These are phyloP conservation scores for Dendrocalamus latiflorus DNA, from an alignment of 202 grass and related monocot genomes.

Conservation along the genomic window DNA sequence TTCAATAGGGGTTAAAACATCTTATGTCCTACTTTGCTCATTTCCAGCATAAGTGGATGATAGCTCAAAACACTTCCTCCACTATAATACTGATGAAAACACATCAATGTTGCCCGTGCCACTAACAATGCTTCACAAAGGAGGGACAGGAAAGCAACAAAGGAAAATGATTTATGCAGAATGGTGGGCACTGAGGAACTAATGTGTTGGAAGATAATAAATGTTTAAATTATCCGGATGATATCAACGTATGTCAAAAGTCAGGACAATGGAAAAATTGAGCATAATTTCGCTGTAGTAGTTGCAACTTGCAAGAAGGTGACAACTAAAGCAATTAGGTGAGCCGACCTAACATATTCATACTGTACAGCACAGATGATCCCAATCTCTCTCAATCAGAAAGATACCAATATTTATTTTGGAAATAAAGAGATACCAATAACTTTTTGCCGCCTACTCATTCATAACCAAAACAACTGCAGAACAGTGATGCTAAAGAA, in stretches of 20 bases:
- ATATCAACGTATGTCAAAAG: background rate
- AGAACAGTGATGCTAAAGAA: background rate
- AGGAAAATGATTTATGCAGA: background rate
- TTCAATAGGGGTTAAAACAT: background rate
- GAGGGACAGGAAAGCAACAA: background rate
- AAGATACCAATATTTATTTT: background rate
- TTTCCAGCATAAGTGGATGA: slow-evolving; percentile 7
- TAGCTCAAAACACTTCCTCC: slow-evolving; percentile 24
- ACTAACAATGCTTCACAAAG: slow-evolving; percentile 25
- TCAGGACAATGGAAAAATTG: background rate
- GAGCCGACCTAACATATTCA: background rate
- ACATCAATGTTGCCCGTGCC: background rate
- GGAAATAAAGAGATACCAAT: background rate
- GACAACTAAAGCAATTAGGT: slow-evolving; percentile 14
- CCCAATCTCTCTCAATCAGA: background rate
- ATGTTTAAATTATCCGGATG: background rate
- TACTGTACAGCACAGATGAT: background rate
- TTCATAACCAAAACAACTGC: background rate
- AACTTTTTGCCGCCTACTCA: background rate
- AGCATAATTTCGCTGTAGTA: background rate
- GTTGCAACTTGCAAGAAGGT: slow-evolving; percentile 4
- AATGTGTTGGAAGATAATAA: background rate
- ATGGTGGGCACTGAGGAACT: background rate
- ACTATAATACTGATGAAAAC: background rate
- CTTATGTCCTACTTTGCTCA: background rate